Percentiles rank a stretch among this genome's conserved stretches.
phyloP scores from a whole-genome alignment of 1,284 basidiomycete genomes.

The Termitomyces sp. region DNA sequence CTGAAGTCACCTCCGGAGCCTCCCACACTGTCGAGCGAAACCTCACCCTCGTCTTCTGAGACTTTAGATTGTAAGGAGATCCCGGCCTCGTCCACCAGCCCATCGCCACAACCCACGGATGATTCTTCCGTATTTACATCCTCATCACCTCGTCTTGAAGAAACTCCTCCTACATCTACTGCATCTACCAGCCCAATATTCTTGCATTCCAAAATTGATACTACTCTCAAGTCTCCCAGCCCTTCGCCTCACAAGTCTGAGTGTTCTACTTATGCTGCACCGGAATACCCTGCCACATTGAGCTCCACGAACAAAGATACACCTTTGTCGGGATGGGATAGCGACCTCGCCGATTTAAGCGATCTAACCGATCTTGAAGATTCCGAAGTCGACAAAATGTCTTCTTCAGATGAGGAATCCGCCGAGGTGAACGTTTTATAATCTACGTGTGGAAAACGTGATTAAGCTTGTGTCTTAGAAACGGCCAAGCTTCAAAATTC shows the following conservation, averaged over 20 bases:
- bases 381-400: constrained; percentile 7
- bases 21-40: background rate
- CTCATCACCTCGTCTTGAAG: background rate
- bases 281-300: background rate
- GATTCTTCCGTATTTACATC: background rate
- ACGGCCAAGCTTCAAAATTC: constrained; percentile 16
- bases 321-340: constrained; percentile 23
- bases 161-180: constrained; percentile 1
- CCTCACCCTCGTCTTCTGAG: background rate
- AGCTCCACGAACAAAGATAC: background rate
- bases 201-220: background rate
- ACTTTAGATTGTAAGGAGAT: background rate
- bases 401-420: constrained; percentile 2
- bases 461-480: background rate
- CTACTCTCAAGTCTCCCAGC: background rate
- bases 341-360: constrained; percentile 27
- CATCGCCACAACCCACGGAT: background rate
- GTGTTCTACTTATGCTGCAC: background rate
- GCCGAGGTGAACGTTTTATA: background rate
- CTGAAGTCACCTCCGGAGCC: background rate
- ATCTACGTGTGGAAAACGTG: background rate
- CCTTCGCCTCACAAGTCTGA: background rate
- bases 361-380: constrained; percentile 15
- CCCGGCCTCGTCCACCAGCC: background rate
- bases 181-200: background rate